Base-by-base conservation (phyloP, 148 eudicot genomes). In the Rhododendron simsii region DNA sequence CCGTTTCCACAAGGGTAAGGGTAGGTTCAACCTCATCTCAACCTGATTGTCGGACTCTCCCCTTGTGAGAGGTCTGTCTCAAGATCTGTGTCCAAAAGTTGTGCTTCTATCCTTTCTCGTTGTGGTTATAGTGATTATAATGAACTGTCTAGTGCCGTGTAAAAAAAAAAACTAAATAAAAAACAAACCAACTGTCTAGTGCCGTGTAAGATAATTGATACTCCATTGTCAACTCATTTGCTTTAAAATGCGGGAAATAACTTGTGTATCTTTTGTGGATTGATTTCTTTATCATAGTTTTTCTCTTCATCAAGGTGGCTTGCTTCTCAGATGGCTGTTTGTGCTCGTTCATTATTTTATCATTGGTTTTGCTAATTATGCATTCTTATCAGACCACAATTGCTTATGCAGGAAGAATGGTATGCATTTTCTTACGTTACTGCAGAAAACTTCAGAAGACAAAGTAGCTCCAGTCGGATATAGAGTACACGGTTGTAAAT, bases 321-420 rank as follows among this genome's bases (percentile, higher is more conserved):
- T 30, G 10, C 51, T 61, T 61, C 71, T 37, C 11, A 41, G 37
- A 47, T 78, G 81, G 26, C 18, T 78, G n/a, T n/a, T 33, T 82
- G 48, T 48, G 61, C 78, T 7, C 57, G 2, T 57, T 84, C 80
- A 37, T 33, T 50, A 0, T 41, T 51, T 78, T 30, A 48, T 39
- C 47, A 57, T 23, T 78, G 51, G 55, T 13, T 59, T 59, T 69
- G 51, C 15, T 75, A 30, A 14, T 28, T 84, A 39, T 77, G 75
- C 35, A 51, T 85, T 57, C 30, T 30, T 41, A 61, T 85, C 39
- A 76, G 33, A 2, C 11, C 7, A 26, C 53, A 44, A 51, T 78
- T 78, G 16, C 59, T 78, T 39, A 44, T 85, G 83, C 76, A 78
- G 86, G 74, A 85, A 63, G 1, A 26, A 39, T 63, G 45, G 59